Evolutionary conservation across 805 yeast species (phyloP), one percentile per base, ranked within the genome.

Genomic region (Spathaspora boniae): DNA sequence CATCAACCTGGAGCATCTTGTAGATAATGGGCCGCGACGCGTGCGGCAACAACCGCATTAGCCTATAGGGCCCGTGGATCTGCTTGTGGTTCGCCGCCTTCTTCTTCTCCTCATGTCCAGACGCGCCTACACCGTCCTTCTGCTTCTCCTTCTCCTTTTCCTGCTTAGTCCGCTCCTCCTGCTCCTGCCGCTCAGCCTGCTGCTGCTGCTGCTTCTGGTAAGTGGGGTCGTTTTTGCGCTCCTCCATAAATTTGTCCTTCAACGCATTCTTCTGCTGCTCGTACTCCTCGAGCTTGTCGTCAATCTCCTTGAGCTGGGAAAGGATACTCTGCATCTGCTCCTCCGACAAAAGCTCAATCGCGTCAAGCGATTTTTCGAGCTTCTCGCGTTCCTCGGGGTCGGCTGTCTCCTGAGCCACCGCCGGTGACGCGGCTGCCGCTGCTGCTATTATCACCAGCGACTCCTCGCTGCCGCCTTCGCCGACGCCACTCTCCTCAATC

Each of bases 41-140:
- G 56, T 85, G 95, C 4, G 95, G 95, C 24, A 85, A 60, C 33
- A 85, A 62, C 60, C 95, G 74, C 81, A 85, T 76, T 45, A 85
- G 63, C 53, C 95, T 68, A 60, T 85, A 85, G 8, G 93, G 91
- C 5, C 95, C 95, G 50, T 83, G 88, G 16, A 83, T 77, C 43
- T 78, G 80, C 46, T 75, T 76, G 47, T 66, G 72, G 20, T 48
- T 46, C n/a, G 58, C 30, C 23, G 64, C 47, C 44, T 70, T 67
- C 41, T 63, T 63, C 34, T 53, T 46, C n/a, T n/a, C n/a, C n/a
- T n/a, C n/a, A n/a, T n/a, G n/a, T n/a, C n/a, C n/a, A n/a, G n/a
- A n/a, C 9, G 28, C 29, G 8, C 38, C 39, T 8, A 27, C 41
- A n/a, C 11, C 37, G 38, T 5, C 36, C 50, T 22, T 49, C 49